Conservation (phyloP, 108 stramenopile genomes). For the Cyclostephanos invisitatus region DNA sequence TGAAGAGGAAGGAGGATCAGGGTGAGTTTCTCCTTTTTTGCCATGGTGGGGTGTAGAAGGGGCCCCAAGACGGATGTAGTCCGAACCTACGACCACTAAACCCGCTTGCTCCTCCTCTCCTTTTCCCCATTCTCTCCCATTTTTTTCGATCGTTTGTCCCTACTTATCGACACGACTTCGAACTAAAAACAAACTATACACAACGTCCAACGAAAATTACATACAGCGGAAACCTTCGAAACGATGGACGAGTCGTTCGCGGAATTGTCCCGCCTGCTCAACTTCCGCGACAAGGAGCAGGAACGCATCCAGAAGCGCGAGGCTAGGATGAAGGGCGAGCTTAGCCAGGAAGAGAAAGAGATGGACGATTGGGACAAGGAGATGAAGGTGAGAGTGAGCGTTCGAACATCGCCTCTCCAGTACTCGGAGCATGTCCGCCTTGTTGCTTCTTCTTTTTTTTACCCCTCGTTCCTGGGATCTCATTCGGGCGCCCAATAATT, state of each 20-base stretch:
- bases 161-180: background rate
- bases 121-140: background rate
- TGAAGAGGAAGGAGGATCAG: slow-evolving; percentile 85
- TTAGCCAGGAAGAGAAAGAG: slow-evolving; percentile 72
- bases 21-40: slow-evolving; percentile 25
- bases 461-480: background rate
- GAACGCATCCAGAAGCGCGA: slow-evolving; percentile 45
- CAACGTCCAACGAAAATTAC: background rate
- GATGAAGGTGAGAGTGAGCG: slow-evolving; percentile 52
- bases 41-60: background rate
- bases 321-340: slow-evolving; percentile 47
- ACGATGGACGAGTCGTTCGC: slow-evolving; percentile 86
- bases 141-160: background rate
- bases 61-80: background rate
- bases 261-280: slow-evolving; percentile 75
- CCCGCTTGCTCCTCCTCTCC: background rate
- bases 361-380: slow-evolving; percentile 84
- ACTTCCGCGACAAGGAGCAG: slow-evolving; percentile 75
- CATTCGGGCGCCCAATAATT: background rate
- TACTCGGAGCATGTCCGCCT: background rate
- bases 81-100: background rate
- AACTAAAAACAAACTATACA: background rate
- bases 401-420: background rate
- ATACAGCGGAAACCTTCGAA: slow-evolving; percentile 70
- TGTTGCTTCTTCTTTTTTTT: background rate